Base-by-base conservation (phyloP, 2,329 filamentous ascomycete species). In the Didymella pinodella region DNA sequence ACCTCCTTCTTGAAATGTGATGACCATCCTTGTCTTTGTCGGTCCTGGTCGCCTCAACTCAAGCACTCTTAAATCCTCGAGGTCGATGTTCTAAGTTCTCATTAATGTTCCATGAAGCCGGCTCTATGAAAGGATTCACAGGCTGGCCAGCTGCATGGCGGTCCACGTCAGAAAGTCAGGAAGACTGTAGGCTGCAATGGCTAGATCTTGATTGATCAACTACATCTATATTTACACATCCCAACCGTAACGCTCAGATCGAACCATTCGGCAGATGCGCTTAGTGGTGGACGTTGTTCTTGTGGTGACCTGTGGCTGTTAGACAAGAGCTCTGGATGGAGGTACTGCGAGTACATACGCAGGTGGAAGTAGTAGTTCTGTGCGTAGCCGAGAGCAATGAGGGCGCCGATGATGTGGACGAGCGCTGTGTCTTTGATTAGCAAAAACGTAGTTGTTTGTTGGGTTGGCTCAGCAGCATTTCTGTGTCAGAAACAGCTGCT, bases 341-440 rank as follows among this genome's bases (percentile, higher is more conserved):
- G 10, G 25, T 14, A 20, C 22, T 20, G 40, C 57, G 25, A 31
- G 20, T 48, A 88, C 92, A 82, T 89, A 99, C 95, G 92, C 76
- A 99, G 87, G 84, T 99, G 96, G 91, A 96, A 98, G 88, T 99
- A 98, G 89, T 99, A 99, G 85, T 97, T 93, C 84, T 98, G 92
- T 73, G 90, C 91, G 82, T 99, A 99, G 75, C 95, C 94, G 71
- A 98, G 78, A 68, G 87, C 81, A 67, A 97, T 82, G 64, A 99
- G 83, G 77, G 87, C 84, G 71, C 86, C 88, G 73, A 99, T 90
- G 73, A 88, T 85, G 81, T 99, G 95, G 73, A 96, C 85, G 76
- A 99, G 87, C 66, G 95, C 95, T 99, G 73, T 72, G 48, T 44
- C 29, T 41, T 31, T 25, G 25, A 65, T 76, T 48, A 63, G 65